phyloP scores from a whole-genome alignment of 2,329 filamentous ascomycete genomes.

The Paraconiothyrium brasiliense region DNA sequence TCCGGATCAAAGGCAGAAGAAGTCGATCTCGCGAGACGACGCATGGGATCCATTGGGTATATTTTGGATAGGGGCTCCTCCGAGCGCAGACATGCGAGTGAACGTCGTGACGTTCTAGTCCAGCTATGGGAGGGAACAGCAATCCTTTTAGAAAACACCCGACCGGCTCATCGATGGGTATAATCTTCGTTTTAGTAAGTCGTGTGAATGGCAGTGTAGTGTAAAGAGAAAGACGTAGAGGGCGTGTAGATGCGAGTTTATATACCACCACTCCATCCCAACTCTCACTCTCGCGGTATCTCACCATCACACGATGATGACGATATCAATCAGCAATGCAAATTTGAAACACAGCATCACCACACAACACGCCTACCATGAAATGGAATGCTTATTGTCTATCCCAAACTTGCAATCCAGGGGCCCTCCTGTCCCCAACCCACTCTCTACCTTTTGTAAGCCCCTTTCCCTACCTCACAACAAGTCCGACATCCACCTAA shows the following conservation, averaged over 20 bases:
- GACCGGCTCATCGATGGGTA: too few relatives aligned
- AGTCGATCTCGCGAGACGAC: too few relatives aligned
- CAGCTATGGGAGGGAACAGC: too few relatives aligned
- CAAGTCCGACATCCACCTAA: background rate
- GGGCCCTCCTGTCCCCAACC: background rate
- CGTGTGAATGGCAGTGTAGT: background rate
- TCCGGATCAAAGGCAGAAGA: too few relatives aligned
- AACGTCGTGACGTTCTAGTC: too few relatives aligned
- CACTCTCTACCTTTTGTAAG: background rate
- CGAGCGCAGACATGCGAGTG: too few relatives aligned
- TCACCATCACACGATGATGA: background rate
- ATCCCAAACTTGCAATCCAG: background rate
- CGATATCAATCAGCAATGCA: background rate
- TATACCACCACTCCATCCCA: background rate
- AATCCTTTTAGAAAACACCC: too few relatives aligned
- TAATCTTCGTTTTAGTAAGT: too few relatives aligned
- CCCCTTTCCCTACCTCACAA: background rate
- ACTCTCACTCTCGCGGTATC: background rate
- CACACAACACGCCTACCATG: background rate
- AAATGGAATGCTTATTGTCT: slow-evolving; percentile 4
- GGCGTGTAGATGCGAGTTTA: background rate
- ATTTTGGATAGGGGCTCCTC: too few relatives aligned
- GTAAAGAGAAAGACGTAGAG: background rate
- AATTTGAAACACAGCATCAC: background rate
- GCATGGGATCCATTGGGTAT: too few relatives aligned